Percentiles rank a stretch among this genome's conserved stretches.
phyloP scores from a whole-genome alignment of 2,329 filamentous ascomycete genomes.

The Cadophora sp. region DNA sequence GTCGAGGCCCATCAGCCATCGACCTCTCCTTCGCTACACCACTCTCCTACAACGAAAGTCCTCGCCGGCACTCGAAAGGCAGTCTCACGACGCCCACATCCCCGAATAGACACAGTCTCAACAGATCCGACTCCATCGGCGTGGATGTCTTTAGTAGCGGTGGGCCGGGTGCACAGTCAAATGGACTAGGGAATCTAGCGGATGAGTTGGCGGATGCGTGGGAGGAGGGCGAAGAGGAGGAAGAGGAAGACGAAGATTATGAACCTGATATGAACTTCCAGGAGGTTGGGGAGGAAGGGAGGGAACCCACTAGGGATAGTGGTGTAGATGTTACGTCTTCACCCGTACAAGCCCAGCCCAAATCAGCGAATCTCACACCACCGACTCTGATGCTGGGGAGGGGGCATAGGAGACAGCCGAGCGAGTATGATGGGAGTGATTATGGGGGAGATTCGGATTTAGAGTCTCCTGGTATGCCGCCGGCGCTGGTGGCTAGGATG shows the following conservation, averaged over 20 bases:
- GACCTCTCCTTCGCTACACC: constrained; percentile 50
- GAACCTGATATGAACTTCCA: constrained; percentile 52
- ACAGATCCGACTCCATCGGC: constrained; percentile 39
- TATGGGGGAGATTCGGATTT: constrained; percentile 77
- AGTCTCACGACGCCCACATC: constrained; percentile 33
- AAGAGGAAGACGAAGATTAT: constrained; percentile 61
- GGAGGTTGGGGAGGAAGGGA: constrained; percentile 41
- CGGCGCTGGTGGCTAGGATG: constrained; percentile 71
- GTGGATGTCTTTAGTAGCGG: constrained; percentile 46
- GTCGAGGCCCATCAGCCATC: constrained; percentile 62
- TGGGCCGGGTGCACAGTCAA: constrained; percentile 50
- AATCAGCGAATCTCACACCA: constrained; percentile 36
- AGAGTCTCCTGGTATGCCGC: constrained; percentile 71
- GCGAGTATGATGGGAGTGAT: constrained; percentile 75
- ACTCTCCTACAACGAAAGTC: constrained; percentile 35
- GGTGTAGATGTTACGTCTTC: constrained; percentile 44
- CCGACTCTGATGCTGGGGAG: constrained; percentile 29
- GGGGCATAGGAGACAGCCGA: constrained; percentile 58
- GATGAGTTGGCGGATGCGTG: constrained; percentile 81
- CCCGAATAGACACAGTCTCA: constrained; percentile 24
- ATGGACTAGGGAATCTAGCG: constrained; percentile 77
- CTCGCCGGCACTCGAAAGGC: constrained; percentile 42
- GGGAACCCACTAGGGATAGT: constrained; percentile 46
- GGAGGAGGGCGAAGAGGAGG: constrained; percentile 68
- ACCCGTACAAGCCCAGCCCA: constrained; percentile 31